Base-by-base conservation (phyloP, 78 protist genomes). In the Dictyostelium citrinum region DNA sequence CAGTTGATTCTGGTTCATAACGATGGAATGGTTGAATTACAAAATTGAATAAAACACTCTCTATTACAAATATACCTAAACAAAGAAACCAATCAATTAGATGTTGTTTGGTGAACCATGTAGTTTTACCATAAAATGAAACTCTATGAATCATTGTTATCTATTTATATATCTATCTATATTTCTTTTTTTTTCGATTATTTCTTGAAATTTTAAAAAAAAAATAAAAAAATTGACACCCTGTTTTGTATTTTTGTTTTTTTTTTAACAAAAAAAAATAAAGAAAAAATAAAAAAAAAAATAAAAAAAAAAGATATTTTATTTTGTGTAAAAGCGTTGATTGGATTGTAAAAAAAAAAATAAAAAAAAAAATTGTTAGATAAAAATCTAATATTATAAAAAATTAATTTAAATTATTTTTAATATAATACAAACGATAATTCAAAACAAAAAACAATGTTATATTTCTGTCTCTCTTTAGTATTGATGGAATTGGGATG, bases 91-190 rank as follows among this genome's bases (percentile, higher is more conserved):
- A 88, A 78, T 88, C 93, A 33, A n/a, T 7, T 20, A 78, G 35
- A 64, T 78, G 93, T 20, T 88, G 76, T 67, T 67, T 88, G 27
- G 77, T 77, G 39, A 67, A 88, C 93, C 93, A 78, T 67, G 39
- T 29, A 16, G 27, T 39, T n/a, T 76, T 81, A 35, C 45, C 72
- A 78, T 88, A 88, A 67, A 77, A 78, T 79, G 84, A 76, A 22
- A 88, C 27, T n/a, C 51, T 88, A n/a, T 88, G 93, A 35, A 88
- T 88, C 93, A 88, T 88, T 64, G n/a, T n/a, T n/a, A n/a, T n/a
- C n/a, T 86, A 22, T 22, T 9, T 35, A 29, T 33, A 31, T 71
- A 11, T 71, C 5, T 35, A 20, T 31, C 9, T 27, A n/a, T 68
- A 12, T 68, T 27, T 67, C 29, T 35, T 35, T 71, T 71, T 71